A percentile compares a stretch with the other conserved stretches of the same genome.
Conservation (phyloP, 2,329 filamentous ascomycete species). For the Rugonectria rugulosa region DNA sequence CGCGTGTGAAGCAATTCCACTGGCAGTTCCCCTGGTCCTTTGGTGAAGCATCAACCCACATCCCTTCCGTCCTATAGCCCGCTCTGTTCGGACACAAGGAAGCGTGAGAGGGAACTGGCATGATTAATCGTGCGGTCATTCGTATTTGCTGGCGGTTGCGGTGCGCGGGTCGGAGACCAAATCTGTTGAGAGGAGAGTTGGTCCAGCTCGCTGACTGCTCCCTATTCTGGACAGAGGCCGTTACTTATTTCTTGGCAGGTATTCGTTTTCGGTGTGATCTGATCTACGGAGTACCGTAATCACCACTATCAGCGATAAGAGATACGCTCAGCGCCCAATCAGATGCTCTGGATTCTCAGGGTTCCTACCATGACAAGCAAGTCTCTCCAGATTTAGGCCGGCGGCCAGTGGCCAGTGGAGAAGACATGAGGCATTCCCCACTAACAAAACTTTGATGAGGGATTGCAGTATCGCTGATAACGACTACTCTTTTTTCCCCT, state of each 20-base stretch:
- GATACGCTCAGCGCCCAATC: constrained; percentile 1
- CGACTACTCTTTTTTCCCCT: constrained; percentile 4
- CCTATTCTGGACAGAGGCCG: neutral
- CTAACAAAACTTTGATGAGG: constrained; percentile 10
- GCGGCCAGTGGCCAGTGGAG: constrained; percentile 6
- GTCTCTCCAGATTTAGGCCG: constrained; percentile 1
- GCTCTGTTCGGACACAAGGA: constrained; percentile 14
- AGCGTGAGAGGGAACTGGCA: constrained; percentile 8
- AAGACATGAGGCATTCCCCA: constrained; percentile 11
- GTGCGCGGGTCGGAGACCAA: constrained; percentile 14
- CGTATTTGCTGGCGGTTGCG: constrained; percentile 13
- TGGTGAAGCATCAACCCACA: neutral
- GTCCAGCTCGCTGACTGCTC: constrained; percentile 8
- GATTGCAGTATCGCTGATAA: constrained; percentile 21
- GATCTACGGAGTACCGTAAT: constrained; percentile 17
- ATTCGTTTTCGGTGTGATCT: constrained; percentile 11
- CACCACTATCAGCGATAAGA: neutral
- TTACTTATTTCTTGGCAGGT: neutral
- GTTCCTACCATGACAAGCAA: constrained; percentile 4
- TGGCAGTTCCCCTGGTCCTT: constrained; percentile 2
- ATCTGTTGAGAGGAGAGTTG: neutral
- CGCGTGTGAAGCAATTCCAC: neutral
- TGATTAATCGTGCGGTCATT: constrained; percentile 15
- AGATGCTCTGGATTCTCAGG: constrained; percentile 9
- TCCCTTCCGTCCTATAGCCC: neutral